phyloP scores from a whole-genome alignment of 1,139 yeast species.

The Geotrichum cucujoidarum region DNA sequence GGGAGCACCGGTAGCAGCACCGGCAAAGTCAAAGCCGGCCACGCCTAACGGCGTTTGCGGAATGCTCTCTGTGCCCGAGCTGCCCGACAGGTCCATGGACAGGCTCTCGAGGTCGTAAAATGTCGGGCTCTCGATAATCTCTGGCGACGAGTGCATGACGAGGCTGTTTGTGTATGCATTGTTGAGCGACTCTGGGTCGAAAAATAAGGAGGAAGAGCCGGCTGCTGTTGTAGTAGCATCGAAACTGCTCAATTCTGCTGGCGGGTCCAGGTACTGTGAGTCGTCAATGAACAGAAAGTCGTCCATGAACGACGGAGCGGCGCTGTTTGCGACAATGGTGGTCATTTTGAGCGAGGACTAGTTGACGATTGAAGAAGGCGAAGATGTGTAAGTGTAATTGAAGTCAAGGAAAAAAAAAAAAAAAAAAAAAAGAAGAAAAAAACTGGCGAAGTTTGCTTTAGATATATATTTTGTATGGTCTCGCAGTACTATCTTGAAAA shows the following conservation, averaged over 20 bases:
- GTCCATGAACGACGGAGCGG: slow-evolving; percentile 1
- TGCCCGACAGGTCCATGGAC: not conserved
- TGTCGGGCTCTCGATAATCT: not conserved
- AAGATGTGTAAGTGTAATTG: not conserved
- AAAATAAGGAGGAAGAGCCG: not conserved
- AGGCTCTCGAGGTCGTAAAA: slow-evolving; percentile 1
- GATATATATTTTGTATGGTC: too few species aligned
- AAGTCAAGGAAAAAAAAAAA: not conserved
- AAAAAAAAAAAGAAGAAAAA: not conserved
- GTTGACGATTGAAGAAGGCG: not conserved
- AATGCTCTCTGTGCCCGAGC: not conserved
- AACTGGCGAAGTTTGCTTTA: too few species aligned
- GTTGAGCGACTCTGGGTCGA: not conserved
- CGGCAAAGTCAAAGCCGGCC: not conserved
- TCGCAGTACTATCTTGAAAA: too few species aligned
- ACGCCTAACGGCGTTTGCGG: not conserved
- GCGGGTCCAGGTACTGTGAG: not conserved
- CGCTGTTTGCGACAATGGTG: not conserved
- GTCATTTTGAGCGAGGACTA: not conserved
- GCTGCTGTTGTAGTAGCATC: not conserved
- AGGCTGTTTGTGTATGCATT: not conserved
- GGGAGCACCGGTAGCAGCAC: too few species aligned
- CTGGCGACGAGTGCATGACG: not conserved
- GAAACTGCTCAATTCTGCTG: not conserved
- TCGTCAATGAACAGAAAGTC: not conserved